These are phyloP conservation scores for Umbelopsis isabellina DNA, from an alignment of 192 early-diverging fungal genomes.

Conservation along the genomic window DNA sequence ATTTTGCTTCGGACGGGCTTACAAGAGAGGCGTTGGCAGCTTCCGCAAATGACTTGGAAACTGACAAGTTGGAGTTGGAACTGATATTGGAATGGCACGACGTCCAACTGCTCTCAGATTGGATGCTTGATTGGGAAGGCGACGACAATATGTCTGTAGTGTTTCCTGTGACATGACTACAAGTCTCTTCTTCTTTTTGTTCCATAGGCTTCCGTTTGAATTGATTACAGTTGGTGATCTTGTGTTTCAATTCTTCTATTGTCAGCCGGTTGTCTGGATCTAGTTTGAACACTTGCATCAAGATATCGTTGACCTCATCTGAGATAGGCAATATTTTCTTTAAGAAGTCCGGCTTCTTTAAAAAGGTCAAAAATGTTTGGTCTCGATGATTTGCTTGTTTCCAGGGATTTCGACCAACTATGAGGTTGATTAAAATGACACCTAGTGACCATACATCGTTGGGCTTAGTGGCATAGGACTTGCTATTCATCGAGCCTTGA, in stretches of 20 bases:
- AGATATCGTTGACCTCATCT: slow-evolving; percentile 59
- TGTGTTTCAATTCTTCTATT: slow-evolving; percentile 39
- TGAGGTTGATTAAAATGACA: slow-evolving; percentile 86
- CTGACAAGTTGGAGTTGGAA: too few species aligned
- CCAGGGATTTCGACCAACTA: slow-evolving; percentile 81
- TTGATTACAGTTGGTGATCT: slow-evolving; percentile 26
- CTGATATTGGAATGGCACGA: background rate
- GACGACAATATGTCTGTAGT: background rate
- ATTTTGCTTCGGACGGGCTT: background rate
- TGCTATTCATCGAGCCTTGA: slow-evolving; percentile 68
- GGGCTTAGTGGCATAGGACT: slow-evolving; percentile 59
- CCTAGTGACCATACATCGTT: slow-evolving; percentile 95
- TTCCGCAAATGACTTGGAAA: too few species aligned
- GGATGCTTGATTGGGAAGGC: background rate
- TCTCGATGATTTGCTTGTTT: slow-evolving; percentile 69
- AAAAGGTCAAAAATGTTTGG: slow-evolving; percentile 59
- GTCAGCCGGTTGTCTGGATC: slow-evolving; percentile 49
- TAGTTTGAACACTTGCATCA: slow-evolving; percentile 49
- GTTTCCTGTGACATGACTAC: background rate
- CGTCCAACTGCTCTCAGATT: background rate
- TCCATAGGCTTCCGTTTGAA: background rate
- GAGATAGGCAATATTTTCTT: slow-evolving; percentile 64
- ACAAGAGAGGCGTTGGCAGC: too few species aligned
- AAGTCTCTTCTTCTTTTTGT: background rate
- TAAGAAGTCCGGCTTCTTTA: slow-evolving; percentile 60